Evolutionary conservation across 2,329 filamentous ascomycete species (phyloP).

Genomic region (Blumeria hordei): DNA sequence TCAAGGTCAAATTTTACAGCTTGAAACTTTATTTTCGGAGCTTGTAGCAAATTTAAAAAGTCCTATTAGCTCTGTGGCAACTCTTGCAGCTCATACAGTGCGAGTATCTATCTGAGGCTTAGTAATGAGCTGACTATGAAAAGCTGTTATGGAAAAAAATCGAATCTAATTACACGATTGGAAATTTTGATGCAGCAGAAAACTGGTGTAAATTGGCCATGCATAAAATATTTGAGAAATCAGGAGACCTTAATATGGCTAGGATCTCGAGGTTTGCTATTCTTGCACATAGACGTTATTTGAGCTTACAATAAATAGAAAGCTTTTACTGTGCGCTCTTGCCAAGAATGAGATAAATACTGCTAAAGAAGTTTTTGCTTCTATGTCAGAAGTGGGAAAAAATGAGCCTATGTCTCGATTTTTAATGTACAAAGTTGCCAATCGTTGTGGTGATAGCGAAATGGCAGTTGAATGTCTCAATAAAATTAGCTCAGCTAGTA

Average conservation of each 20-base stretch:
- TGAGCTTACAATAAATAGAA: conserved; percentile 24
- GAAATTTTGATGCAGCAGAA: conserved; percentile 29
- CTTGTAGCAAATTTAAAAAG: conserved; percentile 22
- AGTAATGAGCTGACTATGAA: conserved; percentile 6
- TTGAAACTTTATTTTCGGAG: conserved; percentile 21
- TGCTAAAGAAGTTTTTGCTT: conserved; percentile 29
- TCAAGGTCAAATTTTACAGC: conserved; percentile 15
- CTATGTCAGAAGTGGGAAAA: conserved; percentile 32
- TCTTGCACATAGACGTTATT: background rate
- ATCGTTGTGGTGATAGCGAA: conserved; percentile 31
- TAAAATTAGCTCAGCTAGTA: conserved; percentile 26
- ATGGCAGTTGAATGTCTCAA: conserved; percentile 39
- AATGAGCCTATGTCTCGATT: conserved; percentile 44
- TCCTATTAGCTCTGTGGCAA: conserved; percentile 31
- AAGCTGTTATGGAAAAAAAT: conserved; percentile 64
- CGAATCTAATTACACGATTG: conserved; percentile 30
- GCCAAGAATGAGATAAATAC: conserved; percentile 27
- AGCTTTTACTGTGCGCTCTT: conserved; percentile 46
- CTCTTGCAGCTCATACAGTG: conserved; percentile 44
- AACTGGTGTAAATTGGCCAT: conserved; percentile 50
- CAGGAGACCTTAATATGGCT: conserved; percentile 38
- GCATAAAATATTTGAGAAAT: conserved; percentile 39
- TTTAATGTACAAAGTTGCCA: conserved; percentile 48
- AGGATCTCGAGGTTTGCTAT: conserved; percentile 37
- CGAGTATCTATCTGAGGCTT: conserved; percentile 9